phyloP scores from a whole-genome alignment of 768 basidiomycete species.

The Tylopilus felleus region DNA sequence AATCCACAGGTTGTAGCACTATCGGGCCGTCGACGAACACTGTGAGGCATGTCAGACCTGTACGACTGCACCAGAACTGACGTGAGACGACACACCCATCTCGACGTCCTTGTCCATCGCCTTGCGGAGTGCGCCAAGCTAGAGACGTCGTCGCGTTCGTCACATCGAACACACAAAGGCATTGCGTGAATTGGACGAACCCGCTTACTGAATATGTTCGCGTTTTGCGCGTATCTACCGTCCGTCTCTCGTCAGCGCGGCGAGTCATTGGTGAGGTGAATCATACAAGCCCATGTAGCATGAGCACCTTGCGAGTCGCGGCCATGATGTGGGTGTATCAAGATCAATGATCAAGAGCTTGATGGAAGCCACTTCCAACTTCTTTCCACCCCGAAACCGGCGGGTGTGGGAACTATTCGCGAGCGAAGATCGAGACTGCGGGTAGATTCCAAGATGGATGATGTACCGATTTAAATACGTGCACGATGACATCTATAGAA shows the following conservation, averaged over 20 bases:
- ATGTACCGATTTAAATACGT: not conserved
- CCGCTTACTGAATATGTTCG: conserved; percentile 64
- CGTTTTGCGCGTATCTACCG: conserved; percentile 69
- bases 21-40: conserved; percentile 75
- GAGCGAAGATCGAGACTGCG: too few relatives aligned
- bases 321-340: conserved; percentile 11
- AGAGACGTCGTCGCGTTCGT: not conserved
- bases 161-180: not conserved
- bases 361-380: not conserved
- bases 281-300: conserved; percentile 42
- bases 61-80: not conserved
- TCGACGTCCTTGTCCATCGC: conserved; percentile 63
- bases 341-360: not conserved
- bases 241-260: conserved; percentile 2
- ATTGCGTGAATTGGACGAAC: conserved; percentile 38
- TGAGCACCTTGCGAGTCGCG: conserved; percentile 36
- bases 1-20: conserved; percentile 64
- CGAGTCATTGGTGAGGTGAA: not conserved
- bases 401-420: too few relatives aligned
- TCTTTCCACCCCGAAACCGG: not conserved
- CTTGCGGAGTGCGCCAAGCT: conserved; percentile 75
- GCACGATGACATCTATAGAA: conserved; percentile 1
- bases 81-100: conserved; percentile 44
- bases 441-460: not conserved
- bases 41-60: conserved; percentile 21